phyloP scores from a whole-genome alignment of 495 filamentous ascomycete species.

The Xylaria grammica region DNA sequence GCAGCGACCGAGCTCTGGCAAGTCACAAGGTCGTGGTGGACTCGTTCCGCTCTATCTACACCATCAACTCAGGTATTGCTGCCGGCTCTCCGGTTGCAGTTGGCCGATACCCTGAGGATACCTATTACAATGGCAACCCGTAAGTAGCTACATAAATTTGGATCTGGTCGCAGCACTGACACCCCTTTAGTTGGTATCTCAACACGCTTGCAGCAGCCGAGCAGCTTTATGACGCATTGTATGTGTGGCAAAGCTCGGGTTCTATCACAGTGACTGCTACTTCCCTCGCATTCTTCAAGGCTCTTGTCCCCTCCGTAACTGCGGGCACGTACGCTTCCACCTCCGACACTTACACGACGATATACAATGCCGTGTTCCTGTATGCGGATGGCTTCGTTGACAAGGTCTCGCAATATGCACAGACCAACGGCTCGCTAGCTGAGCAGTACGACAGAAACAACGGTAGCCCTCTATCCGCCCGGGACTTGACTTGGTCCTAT shows the following conservation, averaged over 20 bases:
- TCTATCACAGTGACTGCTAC: conserved; percentile 57
- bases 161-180: conserved; percentile 9
- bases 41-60: conserved; percentile 65
- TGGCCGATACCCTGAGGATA: conserved; percentile 72
- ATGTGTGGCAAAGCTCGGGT: conserved; percentile 61
- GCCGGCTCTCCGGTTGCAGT: conserved; percentile 62
- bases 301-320: conserved; percentile 52
- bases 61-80: conserved; percentile 58
- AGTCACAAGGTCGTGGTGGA: conserved; percentile 70
- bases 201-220: conserved; percentile 68
- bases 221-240: conserved; percentile 67
- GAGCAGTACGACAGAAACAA: conserved; percentile 64
- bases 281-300: conserved; percentile 64
- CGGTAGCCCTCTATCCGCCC: conserved; percentile 60
- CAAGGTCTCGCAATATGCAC: conserved; percentile 56
- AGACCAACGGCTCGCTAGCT: conserved; percentile 57
- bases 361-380: conserved; percentile 59
- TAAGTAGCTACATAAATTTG: conserved; percentile 16
- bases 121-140: conserved; percentile 69
- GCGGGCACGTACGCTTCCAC: conserved; percentile 56
- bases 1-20: conserved; percentile 63
- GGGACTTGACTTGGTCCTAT: conserved; percentile 72
- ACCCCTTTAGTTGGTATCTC: conserved; percentile 58
- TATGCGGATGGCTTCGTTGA: conserved; percentile 70
- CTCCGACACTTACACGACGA: conserved; percentile 53